These are phyloP conservation scores for Neurospora crassa DNA, from an alignment of 2,329 filamentous ascomycete genomes.

Conservation along the genomic window DNA sequence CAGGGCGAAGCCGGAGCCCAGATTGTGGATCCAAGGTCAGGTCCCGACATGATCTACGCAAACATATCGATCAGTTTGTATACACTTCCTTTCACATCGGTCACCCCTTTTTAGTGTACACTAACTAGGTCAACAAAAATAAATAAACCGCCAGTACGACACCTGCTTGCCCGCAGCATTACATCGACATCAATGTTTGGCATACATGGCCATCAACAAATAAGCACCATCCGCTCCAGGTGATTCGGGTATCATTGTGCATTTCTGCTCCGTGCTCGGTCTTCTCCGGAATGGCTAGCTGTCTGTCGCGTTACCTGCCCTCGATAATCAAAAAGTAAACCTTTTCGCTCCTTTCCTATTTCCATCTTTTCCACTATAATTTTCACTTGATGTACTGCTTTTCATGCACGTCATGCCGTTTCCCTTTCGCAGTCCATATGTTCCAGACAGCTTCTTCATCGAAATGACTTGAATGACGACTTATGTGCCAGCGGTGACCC, in stretches of 20 bases:
- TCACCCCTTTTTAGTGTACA: not conserved
- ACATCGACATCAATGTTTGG: not conserved
- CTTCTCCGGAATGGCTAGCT: not conserved
- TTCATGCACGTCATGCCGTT: not conserved
- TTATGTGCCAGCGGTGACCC: slow-evolving; percentile 36
- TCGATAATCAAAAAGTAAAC: not conserved
- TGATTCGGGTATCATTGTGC: not conserved
- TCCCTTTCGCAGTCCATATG: not conserved
- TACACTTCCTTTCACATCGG: not conserved
- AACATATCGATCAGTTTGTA: not conserved
- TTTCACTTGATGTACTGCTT: not conserved
- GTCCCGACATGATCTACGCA: not conserved
- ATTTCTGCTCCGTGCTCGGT: not conserved
- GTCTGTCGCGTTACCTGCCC: slow-evolving; percentile 1
- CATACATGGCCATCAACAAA: not conserved
- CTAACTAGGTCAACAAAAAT: not conserved
- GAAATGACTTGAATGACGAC: slow-evolving; percentile 32
- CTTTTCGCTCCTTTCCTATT: not conserved
- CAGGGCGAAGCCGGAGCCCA: not conserved
- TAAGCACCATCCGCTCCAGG: not conserved
- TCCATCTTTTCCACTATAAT: not conserved
- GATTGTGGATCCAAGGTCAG: not conserved
- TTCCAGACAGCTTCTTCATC: slow-evolving; percentile 22
- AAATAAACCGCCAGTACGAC: not conserved
- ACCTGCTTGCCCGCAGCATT: not conserved